These are phyloP conservation scores for Chalciporus chontae DNA, from an alignment of 768 basidiomycete species.

Conservation along the genomic window DNA sequence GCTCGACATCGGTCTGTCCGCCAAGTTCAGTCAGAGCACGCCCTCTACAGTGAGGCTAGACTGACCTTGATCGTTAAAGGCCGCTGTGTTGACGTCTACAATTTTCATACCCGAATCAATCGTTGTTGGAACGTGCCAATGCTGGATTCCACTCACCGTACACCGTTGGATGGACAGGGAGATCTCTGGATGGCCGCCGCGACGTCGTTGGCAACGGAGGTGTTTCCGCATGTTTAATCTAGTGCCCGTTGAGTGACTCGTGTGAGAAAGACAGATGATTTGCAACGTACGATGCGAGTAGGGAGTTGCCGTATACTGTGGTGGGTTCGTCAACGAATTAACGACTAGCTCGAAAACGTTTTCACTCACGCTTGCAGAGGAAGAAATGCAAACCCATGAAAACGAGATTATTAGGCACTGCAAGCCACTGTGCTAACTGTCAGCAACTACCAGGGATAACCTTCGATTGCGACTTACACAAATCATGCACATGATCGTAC, in stretches of 20 bases:
- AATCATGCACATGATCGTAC: slow-evolving; percentile 39
- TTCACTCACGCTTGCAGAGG: slow-evolving; percentile 45
- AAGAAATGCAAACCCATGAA: slow-evolving; percentile 53
- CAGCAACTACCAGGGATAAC: background rate
- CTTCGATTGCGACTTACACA: slow-evolving; percentile 31
- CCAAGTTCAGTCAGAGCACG: background rate
- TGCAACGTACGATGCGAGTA: slow-evolving; percentile 39
- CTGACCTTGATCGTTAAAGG: slow-evolving; percentile 18
- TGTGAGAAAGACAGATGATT: background rate
- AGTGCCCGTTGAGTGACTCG: background rate
- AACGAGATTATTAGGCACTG: slow-evolving; percentile 44
- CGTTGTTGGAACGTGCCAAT: background rate
- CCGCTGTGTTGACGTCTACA: slow-evolving; percentile 9
- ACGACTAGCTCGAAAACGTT: background rate
- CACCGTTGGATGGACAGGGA: slow-evolving; percentile 14
- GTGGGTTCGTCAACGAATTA: background rate
- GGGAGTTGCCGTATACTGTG: slow-evolving; percentile 50
- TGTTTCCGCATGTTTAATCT: slow-evolving; percentile 39
- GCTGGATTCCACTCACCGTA: slow-evolving; percentile 12
- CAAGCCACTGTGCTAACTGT: slow-evolving; percentile 37
- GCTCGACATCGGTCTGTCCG: background rate
- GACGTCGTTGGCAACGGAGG: slow-evolving; percentile 27
- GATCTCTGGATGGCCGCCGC: slow-evolving; percentile 25
- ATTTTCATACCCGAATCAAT: background rate
- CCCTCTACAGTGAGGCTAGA: background rate